A percentile compares a stretch with the other conserved stretches of the same genome.
Evolutionary conservation across 2,329 filamentous ascomycete genomes (phyloP).

Genomic region (Calonectria ilicicola): DNA sequence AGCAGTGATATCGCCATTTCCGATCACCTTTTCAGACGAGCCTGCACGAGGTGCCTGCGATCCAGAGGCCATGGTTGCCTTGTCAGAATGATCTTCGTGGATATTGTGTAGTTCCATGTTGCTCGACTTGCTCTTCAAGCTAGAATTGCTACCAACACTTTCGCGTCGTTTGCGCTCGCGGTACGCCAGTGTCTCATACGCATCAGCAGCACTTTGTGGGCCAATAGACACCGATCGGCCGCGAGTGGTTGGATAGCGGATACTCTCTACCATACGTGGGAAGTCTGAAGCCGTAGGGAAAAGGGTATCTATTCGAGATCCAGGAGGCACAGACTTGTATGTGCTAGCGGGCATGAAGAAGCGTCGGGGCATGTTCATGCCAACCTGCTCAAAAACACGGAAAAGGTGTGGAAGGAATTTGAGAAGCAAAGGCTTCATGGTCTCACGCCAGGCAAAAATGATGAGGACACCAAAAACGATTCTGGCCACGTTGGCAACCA

Average conservation of each 20-base stretch:
- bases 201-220: slow-evolving; percentile 95
- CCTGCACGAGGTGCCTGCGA: slow-evolving; percentile 63
- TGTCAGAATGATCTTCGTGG: slow-evolving; percentile 53
- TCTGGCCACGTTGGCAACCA: slow-evolving; percentile 71
- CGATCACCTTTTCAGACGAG: slow-evolving; percentile 81
- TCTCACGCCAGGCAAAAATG: slow-evolving; percentile 90
- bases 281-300: slow-evolving; percentile 91
- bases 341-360: slow-evolving; percentile 93
- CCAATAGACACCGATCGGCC: slow-evolving; percentile 89
- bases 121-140: slow-evolving; percentile 58
- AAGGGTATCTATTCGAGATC: slow-evolving; percentile 81
- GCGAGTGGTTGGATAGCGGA: slow-evolving; percentile 78
- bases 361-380: slow-evolving; percentile 83
- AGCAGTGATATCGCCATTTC: slow-evolving; percentile 66
- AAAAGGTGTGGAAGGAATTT: slow-evolving; percentile 86
- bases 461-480: slow-evolving; percentile 84
- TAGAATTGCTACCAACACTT: slow-evolving; percentile 65
- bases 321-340: slow-evolving; percentile 84
- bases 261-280: slow-evolving; percentile 82
- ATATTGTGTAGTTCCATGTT: slow-evolving; percentile 54
- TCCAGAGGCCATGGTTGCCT: slow-evolving; percentile 56
- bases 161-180: slow-evolving; percentile 74
- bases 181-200: slow-evolving; percentile 94
- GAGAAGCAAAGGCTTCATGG: slow-evolving; percentile 87
- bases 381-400: slow-evolving; percentile 83